phyloP scores from a whole-genome alignment of 2,329 filamentous ascomycete genomes.

The Metarhizium guizhouense region DNA sequence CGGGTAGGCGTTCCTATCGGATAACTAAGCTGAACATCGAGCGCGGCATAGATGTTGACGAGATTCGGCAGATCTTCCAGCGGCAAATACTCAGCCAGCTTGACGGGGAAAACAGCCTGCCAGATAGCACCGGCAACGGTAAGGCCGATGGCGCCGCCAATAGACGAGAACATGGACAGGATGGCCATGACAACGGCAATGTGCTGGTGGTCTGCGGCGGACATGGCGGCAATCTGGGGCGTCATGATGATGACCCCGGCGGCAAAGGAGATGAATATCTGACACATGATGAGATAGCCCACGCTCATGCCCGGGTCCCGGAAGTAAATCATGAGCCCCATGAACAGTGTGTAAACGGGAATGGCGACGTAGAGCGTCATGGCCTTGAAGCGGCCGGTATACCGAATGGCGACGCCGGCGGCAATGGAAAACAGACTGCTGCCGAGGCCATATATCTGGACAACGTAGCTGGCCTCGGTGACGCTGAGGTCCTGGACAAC shows the following conservation, averaged over 20 bases:
- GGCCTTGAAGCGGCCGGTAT: slow-evolving; percentile 44
- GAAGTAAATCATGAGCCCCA: slow-evolving; percentile 50
- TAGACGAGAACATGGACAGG: slow-evolving; percentile 44
- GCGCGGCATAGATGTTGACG: slow-evolving; percentile 41
- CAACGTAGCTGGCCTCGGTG: slow-evolving; percentile 46
- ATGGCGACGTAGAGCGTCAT: slow-evolving; percentile 41
- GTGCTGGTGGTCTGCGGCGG: slow-evolving; percentile 45
- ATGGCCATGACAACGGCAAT: slow-evolving; percentile 50
- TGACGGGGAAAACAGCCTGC: slow-evolving; percentile 44
- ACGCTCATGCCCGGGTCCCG: slow-evolving; percentile 41
- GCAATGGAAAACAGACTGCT: slow-evolving; percentile 37
- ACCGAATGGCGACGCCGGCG: slow-evolving; percentile 38
- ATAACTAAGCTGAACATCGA: slow-evolving; percentile 44
- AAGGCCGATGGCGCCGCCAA: slow-evolving; percentile 49
- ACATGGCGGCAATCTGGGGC: slow-evolving; percentile 50
- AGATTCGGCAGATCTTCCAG: slow-evolving; percentile 24
- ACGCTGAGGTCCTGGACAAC: slow-evolving; percentile 40
- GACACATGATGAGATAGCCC: slow-evolving; percentile 47
- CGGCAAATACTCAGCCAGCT: slow-evolving; percentile 40
- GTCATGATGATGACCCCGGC: slow-evolving; percentile 49
- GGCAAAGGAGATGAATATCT: slow-evolving; percentile 50
- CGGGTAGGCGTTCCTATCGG: slow-evolving; percentile 37
- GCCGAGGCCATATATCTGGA: slow-evolving; percentile 40
- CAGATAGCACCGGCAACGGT: slow-evolving; percentile 53
- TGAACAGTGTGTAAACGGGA: slow-evolving; percentile 43